A percentile compares a stretch with the other conserved stretches of the same genome.
Conservation (phyloP, 768 basidiomycete genomes). For the Podaxis sp. region DNA sequence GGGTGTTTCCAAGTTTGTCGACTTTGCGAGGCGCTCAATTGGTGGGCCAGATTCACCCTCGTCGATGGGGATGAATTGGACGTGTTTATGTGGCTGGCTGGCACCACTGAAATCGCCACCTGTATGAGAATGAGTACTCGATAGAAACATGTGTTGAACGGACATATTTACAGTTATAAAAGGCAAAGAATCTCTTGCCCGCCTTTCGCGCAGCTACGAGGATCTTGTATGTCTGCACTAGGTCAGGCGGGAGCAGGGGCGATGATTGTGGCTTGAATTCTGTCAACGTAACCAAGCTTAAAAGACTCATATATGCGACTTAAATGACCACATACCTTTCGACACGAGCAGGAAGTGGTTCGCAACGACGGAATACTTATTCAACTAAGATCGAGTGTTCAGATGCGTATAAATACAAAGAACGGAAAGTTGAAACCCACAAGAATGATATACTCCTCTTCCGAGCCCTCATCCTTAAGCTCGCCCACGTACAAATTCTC, state of each 20-base stretch:
- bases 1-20: constrained; percentile 51
- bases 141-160: neutral
- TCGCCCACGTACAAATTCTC: constrained; percentile 73
- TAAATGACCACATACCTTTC: constrained; percentile 51
- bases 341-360: constrained; percentile 86
- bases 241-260: constrained; percentile 74
- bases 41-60: constrained; percentile 63
- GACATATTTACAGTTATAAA: constrained; percentile 76
- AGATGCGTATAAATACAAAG: neutral
- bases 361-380: constrained; percentile 82
- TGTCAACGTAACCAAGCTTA: constrained; percentile 21
- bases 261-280: constrained; percentile 76
- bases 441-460: constrained; percentile 61
- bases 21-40: constrained; percentile 64
- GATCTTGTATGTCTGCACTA: constrained; percentile 73
- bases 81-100: constrained; percentile 86
- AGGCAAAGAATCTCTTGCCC: constrained; percentile 65
- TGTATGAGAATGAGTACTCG: constrained; percentile 19
- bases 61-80: constrained; percentile 73
- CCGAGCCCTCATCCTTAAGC: constrained; percentile 55
- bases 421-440: constrained; percentile 35
- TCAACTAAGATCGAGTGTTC: constrained; percentile 48
- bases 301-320: neutral
- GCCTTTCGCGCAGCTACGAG: constrained; percentile 62
- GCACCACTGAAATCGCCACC: constrained; percentile 80